These are phyloP conservation scores for Picocystis salinarum DNA, from an alignment of 139 green algal species.

Conservation along the genomic window DNA sequence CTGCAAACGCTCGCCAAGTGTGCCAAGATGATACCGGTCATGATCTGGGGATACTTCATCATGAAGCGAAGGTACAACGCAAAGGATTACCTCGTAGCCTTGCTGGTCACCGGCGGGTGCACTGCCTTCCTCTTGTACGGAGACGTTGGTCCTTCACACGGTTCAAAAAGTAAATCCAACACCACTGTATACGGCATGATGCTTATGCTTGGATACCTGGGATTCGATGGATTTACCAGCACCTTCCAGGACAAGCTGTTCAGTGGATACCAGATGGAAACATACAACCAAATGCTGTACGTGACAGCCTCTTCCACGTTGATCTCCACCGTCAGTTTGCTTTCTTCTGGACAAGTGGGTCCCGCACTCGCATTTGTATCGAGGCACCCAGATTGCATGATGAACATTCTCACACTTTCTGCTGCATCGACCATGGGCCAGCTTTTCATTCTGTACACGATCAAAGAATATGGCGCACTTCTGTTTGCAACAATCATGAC, in stretches of 20 bases:
- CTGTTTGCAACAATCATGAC: slow-evolving; percentile 90
- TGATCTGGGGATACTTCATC: slow-evolving; percentile 88
- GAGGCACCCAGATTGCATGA: slow-evolving; percentile 25
- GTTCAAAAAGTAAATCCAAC: slow-evolving; percentile 18
- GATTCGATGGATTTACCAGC: slow-evolving; percentile 91
- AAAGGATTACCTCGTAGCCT: slow-evolving; percentile 56
- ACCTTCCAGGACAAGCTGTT: slow-evolving; percentile 94
- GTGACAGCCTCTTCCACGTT: slow-evolving; percentile 38
- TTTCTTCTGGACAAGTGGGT: slow-evolving; percentile 31
- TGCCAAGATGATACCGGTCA: slow-evolving; percentile 32
- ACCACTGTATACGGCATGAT: slow-evolving; percentile 37
- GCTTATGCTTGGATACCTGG: slow-evolving; percentile 86
- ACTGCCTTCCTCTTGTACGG: slow-evolving; percentile 53
- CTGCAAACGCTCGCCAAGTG: slow-evolving; percentile 43
- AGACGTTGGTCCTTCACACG: too few species aligned
- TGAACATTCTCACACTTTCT: slow-evolving; percentile 34
- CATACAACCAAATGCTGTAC: slow-evolving; percentile 81
- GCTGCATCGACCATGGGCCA: slow-evolving; percentile 24
- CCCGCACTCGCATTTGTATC: slow-evolving; percentile 35
- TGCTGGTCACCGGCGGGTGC: slow-evolving; percentile 63
- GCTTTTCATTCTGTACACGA: slow-evolving; percentile 66
- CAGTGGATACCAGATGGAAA: slow-evolving; percentile 83
- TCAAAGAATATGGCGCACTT: slow-evolving; percentile 55
- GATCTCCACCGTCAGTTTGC: slow-evolving; percentile 22
- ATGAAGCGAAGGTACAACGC: slow-evolving; percentile 61